These are phyloP conservation scores for Aphanomyces euteiches DNA, from an alignment of 352 stramenopile genomes.

Conservation along the genomic window DNA sequence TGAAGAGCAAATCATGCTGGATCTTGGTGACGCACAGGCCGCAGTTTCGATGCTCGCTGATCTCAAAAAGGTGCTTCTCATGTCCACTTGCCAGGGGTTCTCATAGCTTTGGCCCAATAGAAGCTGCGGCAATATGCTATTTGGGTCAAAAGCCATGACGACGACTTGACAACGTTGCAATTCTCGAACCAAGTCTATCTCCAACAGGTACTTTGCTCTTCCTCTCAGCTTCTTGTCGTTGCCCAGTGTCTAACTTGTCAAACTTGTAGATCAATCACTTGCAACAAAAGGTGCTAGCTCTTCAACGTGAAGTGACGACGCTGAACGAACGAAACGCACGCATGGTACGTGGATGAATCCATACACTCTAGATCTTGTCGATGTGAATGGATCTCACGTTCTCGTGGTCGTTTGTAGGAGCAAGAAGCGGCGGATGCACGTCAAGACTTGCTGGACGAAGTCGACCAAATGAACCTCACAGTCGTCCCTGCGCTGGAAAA, in stretches of 20 bases:
- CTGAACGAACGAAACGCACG: neutral
- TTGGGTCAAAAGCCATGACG: conserved; percentile 2
- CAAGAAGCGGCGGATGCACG: neutral
- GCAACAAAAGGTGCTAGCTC: conserved; percentile 18
- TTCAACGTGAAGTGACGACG: neutral
- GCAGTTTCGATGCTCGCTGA: neutral
- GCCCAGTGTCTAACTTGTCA: neutral
- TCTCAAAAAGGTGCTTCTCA: neutral
- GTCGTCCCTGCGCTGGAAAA: conserved; percentile 14
- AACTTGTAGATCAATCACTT: conserved; percentile 21
- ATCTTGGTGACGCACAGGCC: no score
- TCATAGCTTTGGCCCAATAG: neutral
- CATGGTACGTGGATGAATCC: neutral
- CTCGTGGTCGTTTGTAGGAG: neutral
- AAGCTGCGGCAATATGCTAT: conserved; percentile 4
- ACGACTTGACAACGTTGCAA: conserved; percentile 2
- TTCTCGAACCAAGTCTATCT: conserved; percentile 30
- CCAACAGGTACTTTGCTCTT: neutral
- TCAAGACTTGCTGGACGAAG: conserved; percentile 20
- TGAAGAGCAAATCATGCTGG: conserved; percentile 5
- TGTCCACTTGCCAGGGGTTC: no score
- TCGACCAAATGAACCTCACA: conserved; percentile 10
- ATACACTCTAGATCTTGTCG: no score
- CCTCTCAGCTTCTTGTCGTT: neutral
- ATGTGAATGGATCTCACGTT: no score